Percentiles rank a stretch among this genome's conserved stretches.
Conservation (phyloP, 192 early-diverging fungal genomes). For the Coemansia sp. region DNA sequence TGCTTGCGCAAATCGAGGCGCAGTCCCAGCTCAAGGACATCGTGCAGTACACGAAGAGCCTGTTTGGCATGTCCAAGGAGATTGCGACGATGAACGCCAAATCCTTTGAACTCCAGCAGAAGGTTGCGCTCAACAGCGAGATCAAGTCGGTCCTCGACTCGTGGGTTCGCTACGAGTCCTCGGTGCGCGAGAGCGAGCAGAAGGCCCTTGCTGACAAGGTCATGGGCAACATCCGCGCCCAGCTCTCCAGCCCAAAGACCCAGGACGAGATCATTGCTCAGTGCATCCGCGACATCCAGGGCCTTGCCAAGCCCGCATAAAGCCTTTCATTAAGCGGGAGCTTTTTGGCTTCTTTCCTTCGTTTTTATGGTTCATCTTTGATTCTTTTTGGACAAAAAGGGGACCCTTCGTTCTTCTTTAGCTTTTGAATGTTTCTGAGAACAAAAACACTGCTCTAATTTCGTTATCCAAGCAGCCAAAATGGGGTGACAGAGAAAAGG, state of each 20-base stretch:
- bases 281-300: conserved; percentile 56
- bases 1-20: conserved; percentile 86
- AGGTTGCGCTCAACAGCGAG: conserved; percentile 74
- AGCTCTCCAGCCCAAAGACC: conserved; percentile 51
- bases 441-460: not conserved
- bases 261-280: conserved; percentile 55
- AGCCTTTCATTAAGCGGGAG: not conserved
- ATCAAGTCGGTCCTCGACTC: conserved; percentile 89
- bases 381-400: not conserved
- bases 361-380: not conserved
- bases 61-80: conserved; percentile 95
- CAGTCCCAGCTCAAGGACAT: conserved; percentile 92
- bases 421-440: not conserved
- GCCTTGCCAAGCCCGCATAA: conserved; percentile 46
- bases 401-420: not conserved
- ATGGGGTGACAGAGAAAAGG: not conserved
- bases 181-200: conserved; percentile 92
- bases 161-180: conserved; percentile 96
- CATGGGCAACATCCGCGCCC: conserved; percentile 66
- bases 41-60: conserved; percentile 88
- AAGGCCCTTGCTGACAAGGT: conserved; percentile 80
- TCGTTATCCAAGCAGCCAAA: not conserved
- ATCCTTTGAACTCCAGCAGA: conserved; percentile 94
- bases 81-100: conserved; percentile 92
- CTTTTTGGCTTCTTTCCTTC: conserved; percentile 7